phyloP scores from a whole-genome alignment of 148 eudicot species.

The Nepenthes gracilis region DNA sequence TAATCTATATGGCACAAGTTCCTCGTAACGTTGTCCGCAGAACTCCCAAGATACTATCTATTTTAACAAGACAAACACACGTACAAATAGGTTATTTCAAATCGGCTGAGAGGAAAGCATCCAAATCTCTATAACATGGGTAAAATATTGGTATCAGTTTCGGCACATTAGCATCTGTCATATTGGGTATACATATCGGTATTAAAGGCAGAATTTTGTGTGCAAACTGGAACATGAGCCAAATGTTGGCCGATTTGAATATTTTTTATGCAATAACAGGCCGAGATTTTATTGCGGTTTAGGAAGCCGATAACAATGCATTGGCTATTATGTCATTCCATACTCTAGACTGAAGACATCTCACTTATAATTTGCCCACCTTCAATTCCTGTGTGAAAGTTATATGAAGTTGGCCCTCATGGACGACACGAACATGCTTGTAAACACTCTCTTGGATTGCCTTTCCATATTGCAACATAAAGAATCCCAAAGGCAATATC shows the following conservation, averaged over 20 bases:
- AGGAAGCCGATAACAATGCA: background rate
- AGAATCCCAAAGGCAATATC: constrained; percentile 27
- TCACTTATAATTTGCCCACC: constrained; percentile 22
- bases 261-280: background rate
- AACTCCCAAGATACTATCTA: constrained; percentile 70
- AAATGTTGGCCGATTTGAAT: background rate
- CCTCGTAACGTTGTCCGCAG: constrained; percentile 47
- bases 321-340: background rate
- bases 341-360: background rate
- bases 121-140: no score
- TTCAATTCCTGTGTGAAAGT: constrained; percentile 40
- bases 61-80: background rate
- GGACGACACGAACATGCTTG: constrained; percentile 43
- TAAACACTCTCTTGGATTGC: constrained; percentile 51
- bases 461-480: constrained; percentile 33
- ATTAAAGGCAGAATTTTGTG: background rate
- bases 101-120: no score
- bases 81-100: no score
- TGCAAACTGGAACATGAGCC: background rate
- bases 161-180: no score
- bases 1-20: constrained; percentile 28
- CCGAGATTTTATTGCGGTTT: background rate
- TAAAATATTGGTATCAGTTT: no score
- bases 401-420: constrained; percentile 56
- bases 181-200: background rate